These are phyloP conservation scores for Limonomyces culmigenus DNA, from an alignment of 1,284 basidiomycete species.

Conservation along the genomic window DNA sequence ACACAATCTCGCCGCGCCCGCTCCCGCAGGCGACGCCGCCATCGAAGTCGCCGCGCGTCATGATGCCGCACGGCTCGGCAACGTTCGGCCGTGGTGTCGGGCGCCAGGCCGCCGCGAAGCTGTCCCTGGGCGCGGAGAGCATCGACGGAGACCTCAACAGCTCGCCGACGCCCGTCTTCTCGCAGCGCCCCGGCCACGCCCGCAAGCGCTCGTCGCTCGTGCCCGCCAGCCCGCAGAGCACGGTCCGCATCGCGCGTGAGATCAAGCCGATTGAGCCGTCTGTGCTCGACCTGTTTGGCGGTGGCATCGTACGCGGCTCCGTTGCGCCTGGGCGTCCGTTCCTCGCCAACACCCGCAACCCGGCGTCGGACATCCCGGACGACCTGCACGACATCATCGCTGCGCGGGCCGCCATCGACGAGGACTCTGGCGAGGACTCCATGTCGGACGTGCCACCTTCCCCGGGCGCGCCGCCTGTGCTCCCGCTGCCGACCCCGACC, in stretches of 20 bases:
- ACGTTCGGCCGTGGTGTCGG: too few relatives aligned
- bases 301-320: conserved; percentile 46
- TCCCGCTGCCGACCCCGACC: conserved; percentile 20
- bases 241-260: too few relatives aligned
- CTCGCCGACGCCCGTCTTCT: conserved; percentile 30
- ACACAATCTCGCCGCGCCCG: conserved; percentile 31
- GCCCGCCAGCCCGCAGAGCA: too few relatives aligned
- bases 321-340: conserved; percentile 24
- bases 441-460: conserved; percentile 12
- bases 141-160: conserved; percentile 13
- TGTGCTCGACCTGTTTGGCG: conserved; percentile 18
- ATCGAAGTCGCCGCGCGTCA: too few relatives aligned
- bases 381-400: conserved; percentile 53
- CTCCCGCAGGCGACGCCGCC: conserved; percentile 15
- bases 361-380: conserved; percentile 60
- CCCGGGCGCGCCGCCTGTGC: conserved; percentile 23
- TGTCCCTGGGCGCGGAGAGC: too few relatives aligned
- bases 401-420: conserved; percentile 24
- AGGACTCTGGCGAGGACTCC: conserved; percentile 13
- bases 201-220: too few relatives aligned
- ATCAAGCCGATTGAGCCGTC: too few relatives aligned
- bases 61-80: too few relatives aligned
- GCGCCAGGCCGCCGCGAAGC: too few relatives aligned
- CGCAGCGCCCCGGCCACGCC: too few relatives aligned
- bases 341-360: conserved; percentile 33